Base-by-base conservation (phyloP, 139 green algal genomes). In the Picochlorum sp. region DNA sequence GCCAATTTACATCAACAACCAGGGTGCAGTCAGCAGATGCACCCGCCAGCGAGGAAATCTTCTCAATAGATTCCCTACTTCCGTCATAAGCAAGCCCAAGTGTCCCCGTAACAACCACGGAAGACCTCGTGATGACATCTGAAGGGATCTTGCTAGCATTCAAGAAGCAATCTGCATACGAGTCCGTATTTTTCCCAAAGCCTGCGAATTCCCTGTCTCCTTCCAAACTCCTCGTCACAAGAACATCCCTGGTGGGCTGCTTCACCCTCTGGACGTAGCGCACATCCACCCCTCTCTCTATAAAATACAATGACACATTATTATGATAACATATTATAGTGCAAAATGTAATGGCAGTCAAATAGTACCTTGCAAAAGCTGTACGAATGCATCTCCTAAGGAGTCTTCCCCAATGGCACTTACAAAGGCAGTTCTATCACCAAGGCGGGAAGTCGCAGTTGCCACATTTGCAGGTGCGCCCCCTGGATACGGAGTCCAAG, bases 1-100 rank as follows among this genome's bases (percentile, higher is more conserved):
- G 72, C 89, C 89, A 96, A 77, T 96, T 96, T 45, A 95, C 82
- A 60, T 96, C 89, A 4, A 96, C 69, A 15, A 96, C 50, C 1
- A 79, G 56, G 4, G 26, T 26, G 65, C 54, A 92, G 73, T 58
- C 52, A 47, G 28, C 26, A 20, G 26, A 21, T 21, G 28, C 18
- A 21, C 44, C 49, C 1, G 82, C 84, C 1, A 58, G 23, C 6
- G 51, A 30, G 30, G 88, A 82, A 16, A 83, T 86, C 18, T 58
- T 52, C 16, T 69, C 49, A 65, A 95, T 86, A 2, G 84, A 75
- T 2, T 56, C 67, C 0, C 66, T 68, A 3, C 85, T 91, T 9
- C 49, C 60, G 0, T 83, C 76, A 61, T 84, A 85, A 4, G 85
- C 85, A 57, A 94, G 73, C 1, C 85, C 89, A 32, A 96, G 73